Conservation (phyloP, 108 stramenopile species). For the Pseudonitzschia delicatissima region DNA sequence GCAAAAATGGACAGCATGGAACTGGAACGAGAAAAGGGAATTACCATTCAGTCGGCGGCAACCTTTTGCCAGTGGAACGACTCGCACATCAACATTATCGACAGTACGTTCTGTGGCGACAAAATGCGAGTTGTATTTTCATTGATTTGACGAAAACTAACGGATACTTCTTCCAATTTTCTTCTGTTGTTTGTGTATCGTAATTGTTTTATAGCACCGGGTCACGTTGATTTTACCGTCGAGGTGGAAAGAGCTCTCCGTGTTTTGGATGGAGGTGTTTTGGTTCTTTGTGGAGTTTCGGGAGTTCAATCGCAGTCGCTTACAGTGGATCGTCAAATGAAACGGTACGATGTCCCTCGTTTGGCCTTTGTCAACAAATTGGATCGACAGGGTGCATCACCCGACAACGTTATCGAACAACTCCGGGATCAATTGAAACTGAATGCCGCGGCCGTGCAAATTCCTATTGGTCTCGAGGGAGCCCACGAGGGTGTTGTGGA, state of each 20-base stretch:
- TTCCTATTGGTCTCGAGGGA: constrained; percentile 96
- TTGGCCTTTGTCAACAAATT: constrained; percentile 99
- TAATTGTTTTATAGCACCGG: constrained; percentile 67
- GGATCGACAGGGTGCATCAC: constrained; percentile 96
- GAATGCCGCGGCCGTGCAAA: constrained; percentile 95
- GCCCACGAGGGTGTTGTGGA: constrained; percentile 94
- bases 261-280: constrained; percentile 97
- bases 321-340: constrained; percentile 99
- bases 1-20: constrained; percentile 99
- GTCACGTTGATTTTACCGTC: constrained; percentile 87
- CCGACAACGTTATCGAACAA: constrained; percentile 85
- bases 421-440: constrained; percentile 86
- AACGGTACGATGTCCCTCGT: constrained; percentile 97
- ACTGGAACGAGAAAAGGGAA: constrained; percentile 96
- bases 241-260: constrained; percentile 98
- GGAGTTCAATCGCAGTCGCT: constrained; percentile 98
- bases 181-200: not conserved
- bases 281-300: constrained; percentile 95
- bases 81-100: constrained; percentile 98
- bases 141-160: not conserved
- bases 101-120: constrained; percentile 31
- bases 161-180: not conserved
- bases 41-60: constrained; percentile 99
- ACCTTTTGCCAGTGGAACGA: constrained; percentile 97
- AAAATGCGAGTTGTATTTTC: not conserved